phyloP scores from a whole-genome alignment of 495 filamentous ascomycete genomes.

The Apiosordaria backusii region DNA sequence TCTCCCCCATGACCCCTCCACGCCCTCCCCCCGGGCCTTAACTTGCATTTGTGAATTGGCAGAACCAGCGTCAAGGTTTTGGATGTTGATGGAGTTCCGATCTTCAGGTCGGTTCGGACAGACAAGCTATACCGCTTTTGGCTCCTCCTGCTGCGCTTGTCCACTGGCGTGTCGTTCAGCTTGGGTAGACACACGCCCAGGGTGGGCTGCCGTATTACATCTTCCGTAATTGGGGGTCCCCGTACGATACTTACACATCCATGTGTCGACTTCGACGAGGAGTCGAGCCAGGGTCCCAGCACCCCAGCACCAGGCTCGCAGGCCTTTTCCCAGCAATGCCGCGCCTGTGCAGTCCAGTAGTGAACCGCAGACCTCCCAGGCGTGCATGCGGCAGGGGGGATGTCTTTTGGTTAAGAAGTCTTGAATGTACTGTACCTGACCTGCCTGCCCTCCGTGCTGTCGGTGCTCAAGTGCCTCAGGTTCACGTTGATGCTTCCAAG shows the following conservation, averaged over 20 bases:
- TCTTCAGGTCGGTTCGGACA: constrained; percentile 1
- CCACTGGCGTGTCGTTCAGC: background rate
- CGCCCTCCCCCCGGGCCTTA: background rate
- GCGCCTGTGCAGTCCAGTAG: background rate
- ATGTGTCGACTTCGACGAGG: background rate
- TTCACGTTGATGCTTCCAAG: background rate
- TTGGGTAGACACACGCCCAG: background rate
- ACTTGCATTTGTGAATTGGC: background rate
- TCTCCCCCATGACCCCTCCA: background rate
- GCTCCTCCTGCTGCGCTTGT: constrained; percentile 1
- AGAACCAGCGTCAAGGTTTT: background rate
- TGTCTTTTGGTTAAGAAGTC: background rate
- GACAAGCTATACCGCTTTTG: background rate
- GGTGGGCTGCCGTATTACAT: background rate
- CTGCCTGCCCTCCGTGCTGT: background rate
- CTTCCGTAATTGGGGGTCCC: background rate
- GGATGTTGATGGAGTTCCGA: background rate
- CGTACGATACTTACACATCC: background rate
- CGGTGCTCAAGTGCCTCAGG: background rate
- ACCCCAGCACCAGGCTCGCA: background rate
- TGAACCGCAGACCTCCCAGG: background rate
- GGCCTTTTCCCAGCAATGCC: background rate
- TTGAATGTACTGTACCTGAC: too few species aligned
- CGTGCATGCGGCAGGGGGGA: background rate
- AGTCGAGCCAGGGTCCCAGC: background rate